A percentile compares a stretch with the other conserved stretches of the same genome.
These are phyloP conservation scores for Entomortierella lignicola DNA, from an alignment of 192 early-diverging fungal species.

Conservation along the genomic window DNA sequence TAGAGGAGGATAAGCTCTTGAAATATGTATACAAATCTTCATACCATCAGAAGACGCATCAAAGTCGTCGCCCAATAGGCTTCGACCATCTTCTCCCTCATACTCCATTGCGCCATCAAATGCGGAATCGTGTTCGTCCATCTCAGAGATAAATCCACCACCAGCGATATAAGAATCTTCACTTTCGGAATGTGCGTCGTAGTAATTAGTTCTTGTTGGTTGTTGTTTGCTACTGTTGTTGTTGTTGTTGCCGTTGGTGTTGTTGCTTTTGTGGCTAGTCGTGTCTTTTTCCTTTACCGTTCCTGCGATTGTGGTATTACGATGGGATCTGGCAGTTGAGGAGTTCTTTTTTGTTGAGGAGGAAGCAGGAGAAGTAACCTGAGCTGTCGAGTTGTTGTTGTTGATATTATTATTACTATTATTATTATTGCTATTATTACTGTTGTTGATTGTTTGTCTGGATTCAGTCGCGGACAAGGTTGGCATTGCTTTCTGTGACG, in stretches of 20 bases:
- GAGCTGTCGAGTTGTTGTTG: background rate
- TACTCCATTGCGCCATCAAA: conserved; percentile 53
- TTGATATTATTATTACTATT: background rate
- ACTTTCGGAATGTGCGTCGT: conserved; percentile 33
- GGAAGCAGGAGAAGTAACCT: background rate
- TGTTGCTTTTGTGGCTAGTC: too few relatives aligned
- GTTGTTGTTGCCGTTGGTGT: too few relatives aligned
- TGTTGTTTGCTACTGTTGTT: conserved; percentile 12
- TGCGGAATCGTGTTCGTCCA: conserved; percentile 52
- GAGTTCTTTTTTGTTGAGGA: conserved; percentile 1
- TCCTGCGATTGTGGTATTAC: background rate
- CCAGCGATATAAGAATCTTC: conserved; percentile 41
- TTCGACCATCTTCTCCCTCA: conserved; percentile 48
- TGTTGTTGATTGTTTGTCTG: conserved; percentile 18
- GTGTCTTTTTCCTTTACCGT: background rate
- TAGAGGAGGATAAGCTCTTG: background rate
- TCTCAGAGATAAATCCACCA: conserved; percentile 48
- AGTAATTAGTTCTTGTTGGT: background rate
- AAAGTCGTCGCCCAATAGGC: conserved; percentile 48
- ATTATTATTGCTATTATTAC: conserved; percentile 2
- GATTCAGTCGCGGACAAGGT: conserved; percentile 21
- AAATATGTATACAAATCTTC: too few relatives aligned
- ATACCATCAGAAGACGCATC: conserved; percentile 52
- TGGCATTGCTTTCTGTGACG: conserved; percentile 31
- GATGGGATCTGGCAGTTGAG: conserved; percentile 10